Base-by-base conservation (phyloP, 2,329 filamentous ascomycete genomes). In the Xylariaceae sp. region DNA sequence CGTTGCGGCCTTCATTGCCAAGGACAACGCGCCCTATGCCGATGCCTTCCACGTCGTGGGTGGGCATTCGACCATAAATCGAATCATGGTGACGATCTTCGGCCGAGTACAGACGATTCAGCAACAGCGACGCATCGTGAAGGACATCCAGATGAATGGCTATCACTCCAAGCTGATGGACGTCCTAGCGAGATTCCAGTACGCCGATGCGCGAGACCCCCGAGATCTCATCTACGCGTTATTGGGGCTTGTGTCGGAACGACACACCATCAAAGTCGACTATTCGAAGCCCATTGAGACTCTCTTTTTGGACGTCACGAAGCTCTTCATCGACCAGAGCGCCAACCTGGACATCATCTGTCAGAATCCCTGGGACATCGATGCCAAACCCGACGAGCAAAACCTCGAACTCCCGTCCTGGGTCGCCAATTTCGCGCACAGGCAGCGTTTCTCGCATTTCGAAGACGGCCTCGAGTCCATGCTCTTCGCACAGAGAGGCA, bases 1-100 rank as follows among this genome's bases (percentile, higher is more conserved):
- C 4, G 45, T 56, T 23, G 52, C 35, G n/a, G 9, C 48, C 10
- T 59, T 59, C 23, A 53, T 59, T 1, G 37, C 30, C 30, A 53
- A 59, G 48, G 57, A 55, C 2, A 58, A 58, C 23, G 44, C 17
- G 45, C 45, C 57, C 6, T 56, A 55, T 34, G 53, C 57, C n/a
- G 57, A 59, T 11, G 57, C 57, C 7, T 59, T 59, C 15, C 57
- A 59, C 52, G 50, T 56, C n/a, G 55, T 47, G 6, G 52, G 57
- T 8, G 52, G 53, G n/a, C 56, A 58, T 42, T 6, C 2, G 4
- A 35, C 35, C 3, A 10, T 42, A 4, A 3, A 30, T 10, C 44
- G 44, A 18, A 35, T 53, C 9, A 30, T 49, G 13, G 56, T 47
- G 6, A 47, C 4, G n/a, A 50, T 54, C 3, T 58, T 58, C 15